Percentiles rank a stretch among this genome's conserved stretches.
Conservation (phyloP, 2,329 filamentous ascomycete species). For the Talaromyces amestolkiae region DNA sequence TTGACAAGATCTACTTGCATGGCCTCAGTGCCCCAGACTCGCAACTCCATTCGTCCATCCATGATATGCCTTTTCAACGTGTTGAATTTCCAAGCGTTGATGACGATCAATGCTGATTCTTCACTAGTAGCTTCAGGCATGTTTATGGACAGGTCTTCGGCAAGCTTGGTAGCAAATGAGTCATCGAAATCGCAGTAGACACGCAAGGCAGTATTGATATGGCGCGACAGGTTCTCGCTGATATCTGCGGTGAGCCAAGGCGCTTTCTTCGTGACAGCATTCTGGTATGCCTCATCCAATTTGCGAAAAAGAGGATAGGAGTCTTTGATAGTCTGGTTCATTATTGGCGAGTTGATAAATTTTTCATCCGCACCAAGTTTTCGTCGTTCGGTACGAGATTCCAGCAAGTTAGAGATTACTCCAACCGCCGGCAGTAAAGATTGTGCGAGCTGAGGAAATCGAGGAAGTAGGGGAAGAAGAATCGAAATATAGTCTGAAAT, state of each 20-base stretch:
- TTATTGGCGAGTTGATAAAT: conserved; percentile 22
- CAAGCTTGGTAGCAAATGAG: conserved; percentile 34
- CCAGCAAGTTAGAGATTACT: conserved; percentile 30
- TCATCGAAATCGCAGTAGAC: conserved; percentile 31
- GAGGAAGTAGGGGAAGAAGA: conserved; percentile 31
- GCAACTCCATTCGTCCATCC: conserved; percentile 86
- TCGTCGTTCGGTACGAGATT: conserved; percentile 31
- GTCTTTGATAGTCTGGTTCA: conserved; percentile 23
- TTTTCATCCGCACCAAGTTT: conserved; percentile 26
- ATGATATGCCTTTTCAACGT: conserved; percentile 69
- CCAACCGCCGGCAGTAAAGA: conserved; percentile 26
- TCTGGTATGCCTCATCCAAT: conserved; percentile 39
- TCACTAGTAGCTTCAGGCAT: conserved; percentile 29
- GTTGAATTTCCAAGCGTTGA: conserved; percentile 65
- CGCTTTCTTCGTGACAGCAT: conserved; percentile 42
- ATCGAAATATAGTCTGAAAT: conserved; percentile 32
- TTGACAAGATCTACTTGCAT: conserved; percentile 70
- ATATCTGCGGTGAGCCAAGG: conserved; percentile 44
- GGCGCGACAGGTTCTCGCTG: conserved; percentile 37
- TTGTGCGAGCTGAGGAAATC: conserved; percentile 29
- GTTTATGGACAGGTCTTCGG: conserved; percentile 36
- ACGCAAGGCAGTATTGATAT: conserved; percentile 33
- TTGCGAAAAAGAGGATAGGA: conserved; percentile 32
- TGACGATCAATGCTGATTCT: conserved; percentile 36
- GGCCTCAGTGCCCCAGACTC: conserved; percentile 71